Evolutionary conservation across 345 rosid genomes (phyloP).

Genomic region (Acer campestre): DNA sequence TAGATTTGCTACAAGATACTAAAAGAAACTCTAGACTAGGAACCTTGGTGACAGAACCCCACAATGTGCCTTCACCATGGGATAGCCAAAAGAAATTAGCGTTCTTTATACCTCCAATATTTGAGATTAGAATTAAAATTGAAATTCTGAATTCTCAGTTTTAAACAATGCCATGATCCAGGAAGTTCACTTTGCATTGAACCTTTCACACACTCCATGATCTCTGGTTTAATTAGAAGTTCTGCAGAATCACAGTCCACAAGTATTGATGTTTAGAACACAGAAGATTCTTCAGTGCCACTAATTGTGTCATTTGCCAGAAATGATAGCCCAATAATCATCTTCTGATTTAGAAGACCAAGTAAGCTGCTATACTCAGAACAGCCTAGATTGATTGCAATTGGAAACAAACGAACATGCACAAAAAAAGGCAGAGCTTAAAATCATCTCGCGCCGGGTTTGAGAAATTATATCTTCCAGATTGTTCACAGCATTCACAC

Average conservation of each 20-base stretch:
- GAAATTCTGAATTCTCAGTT: slow-evolving; percentile 60
- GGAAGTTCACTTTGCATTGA: slow-evolving; percentile 84
- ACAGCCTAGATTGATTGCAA: slow-evolving; percentile 44
- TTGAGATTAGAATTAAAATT: slow-evolving; percentile 65
- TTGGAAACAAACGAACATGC: slow-evolving; percentile 57
- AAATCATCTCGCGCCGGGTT: slow-evolving; percentile 60
- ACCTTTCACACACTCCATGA: slow-evolving; percentile 43
- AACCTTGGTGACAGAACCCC: slow-evolving; percentile 68
- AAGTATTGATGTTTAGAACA: slow-evolving; percentile 58
- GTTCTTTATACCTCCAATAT: slow-evolving; percentile 65
- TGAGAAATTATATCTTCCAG: slow-evolving; percentile 54
- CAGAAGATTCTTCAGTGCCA: slow-evolving; percentile 33
- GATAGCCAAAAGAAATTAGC: slow-evolving; percentile 3
- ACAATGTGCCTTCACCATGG: slow-evolving; percentile 77
- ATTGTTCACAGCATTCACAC: slow-evolving; percentile 57
- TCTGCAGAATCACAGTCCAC: slow-evolving; percentile 78
- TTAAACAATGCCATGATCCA: slow-evolving; percentile 76
- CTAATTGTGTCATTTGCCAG: slow-evolving; percentile 32
- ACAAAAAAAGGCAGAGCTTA: slow-evolving; percentile 64
- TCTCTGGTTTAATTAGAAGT: slow-evolving; percentile 63
- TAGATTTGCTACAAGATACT: slow-evolving; percentile 76
- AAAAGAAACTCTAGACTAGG: slow-evolving; percentile 65
- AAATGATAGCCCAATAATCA: slow-evolving; percentile 43
- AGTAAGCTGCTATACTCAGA: slow-evolving; percentile 50
- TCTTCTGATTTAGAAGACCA: slow-evolving; percentile 54